A percentile compares a stretch with the other conserved stretches of the same genome.
Evolutionary conservation across 2,329 filamentous ascomycete genomes (phyloP).

Genomic region (Colletotrichum paranaense): DNA sequence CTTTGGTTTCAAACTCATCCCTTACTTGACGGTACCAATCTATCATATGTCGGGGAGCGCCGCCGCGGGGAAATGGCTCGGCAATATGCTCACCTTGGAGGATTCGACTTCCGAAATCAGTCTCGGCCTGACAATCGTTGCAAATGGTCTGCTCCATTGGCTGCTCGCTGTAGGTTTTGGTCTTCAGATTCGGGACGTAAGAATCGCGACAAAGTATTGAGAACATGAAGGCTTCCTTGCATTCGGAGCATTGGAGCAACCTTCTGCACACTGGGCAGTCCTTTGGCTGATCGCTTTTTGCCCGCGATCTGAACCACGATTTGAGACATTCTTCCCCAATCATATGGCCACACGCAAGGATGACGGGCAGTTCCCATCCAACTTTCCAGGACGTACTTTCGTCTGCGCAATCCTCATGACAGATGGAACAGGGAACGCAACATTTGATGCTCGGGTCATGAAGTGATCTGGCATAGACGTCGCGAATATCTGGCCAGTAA

Average conservation of each 20-base stretch:
- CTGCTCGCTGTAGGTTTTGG: background rate
- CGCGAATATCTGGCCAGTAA: constrained; percentile 1
- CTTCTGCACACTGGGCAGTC: constrained; percentile 1
- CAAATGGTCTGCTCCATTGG: background rate
- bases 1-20: background rate
- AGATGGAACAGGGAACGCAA: background rate
- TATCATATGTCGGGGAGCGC: background rate
- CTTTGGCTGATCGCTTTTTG: too few species aligned
- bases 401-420: background rate
- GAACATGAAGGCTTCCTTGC: background rate
- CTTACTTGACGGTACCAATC: background rate
- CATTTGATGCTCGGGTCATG: background rate
- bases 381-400: background rate
- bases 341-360: background rate
- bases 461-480: background rate
- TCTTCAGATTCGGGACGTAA: background rate
- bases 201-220: background rate
- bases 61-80: background rate
- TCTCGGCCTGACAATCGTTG: background rate
- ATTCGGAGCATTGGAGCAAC: background rate
- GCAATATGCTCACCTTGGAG: background rate
- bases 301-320: background rate
- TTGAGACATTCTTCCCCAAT: background rate
- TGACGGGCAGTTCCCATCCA: background rate
- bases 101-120: background rate